These are phyloP conservation scores for Aspergillus proliferans DNA, from an alignment of 2,329 filamentous ascomycete genomes.

Conservation along the genomic window DNA sequence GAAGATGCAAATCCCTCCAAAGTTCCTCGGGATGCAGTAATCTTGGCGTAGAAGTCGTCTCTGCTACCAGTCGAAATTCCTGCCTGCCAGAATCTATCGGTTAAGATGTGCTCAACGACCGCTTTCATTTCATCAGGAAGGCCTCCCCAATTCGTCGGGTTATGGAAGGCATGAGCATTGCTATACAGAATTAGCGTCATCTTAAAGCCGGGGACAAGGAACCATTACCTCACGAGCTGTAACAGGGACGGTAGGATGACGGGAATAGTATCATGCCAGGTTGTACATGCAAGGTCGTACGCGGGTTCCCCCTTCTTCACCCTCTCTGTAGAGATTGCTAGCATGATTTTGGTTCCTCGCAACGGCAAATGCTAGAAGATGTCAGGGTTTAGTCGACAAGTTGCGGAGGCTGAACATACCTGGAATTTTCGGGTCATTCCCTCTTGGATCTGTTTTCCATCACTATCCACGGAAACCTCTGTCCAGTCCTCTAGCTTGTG, in stretches of 20 bases:
- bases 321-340: conserved; percentile 89
- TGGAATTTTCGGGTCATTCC: conserved; percentile 71
- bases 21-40: conserved; percentile 80
- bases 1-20: conserved; percentile 92
- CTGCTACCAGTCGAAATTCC: conserved; percentile 93
- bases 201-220: not conserved
- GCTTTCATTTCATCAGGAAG: conserved; percentile 68
- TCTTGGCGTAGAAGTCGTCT: conserved; percentile 91
- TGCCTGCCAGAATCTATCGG: conserved; percentile 96
- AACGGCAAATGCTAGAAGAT: conserved; percentile 62
- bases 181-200: conserved; percentile 36
- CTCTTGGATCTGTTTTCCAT: conserved; percentile 71
- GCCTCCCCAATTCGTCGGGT: conserved; percentile 73
- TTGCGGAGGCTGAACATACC: conserved; percentile 33
- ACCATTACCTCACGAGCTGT: conserved; percentile 64
- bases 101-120: conserved; percentile 75
- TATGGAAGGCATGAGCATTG: conserved; percentile 86
- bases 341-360: conserved; percentile 79
- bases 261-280: conserved; percentile 84
- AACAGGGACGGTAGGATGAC: conserved; percentile 79
- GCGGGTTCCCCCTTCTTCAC: conserved; percentile 66
- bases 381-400: conserved; percentile 3
- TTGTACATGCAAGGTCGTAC: conserved; percentile 65
- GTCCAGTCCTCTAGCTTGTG: conserved; percentile 80
- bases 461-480: conserved; percentile 64